Conservation (phyloP, 257 asterid species). For the Anisodus acutangulus region DNA sequence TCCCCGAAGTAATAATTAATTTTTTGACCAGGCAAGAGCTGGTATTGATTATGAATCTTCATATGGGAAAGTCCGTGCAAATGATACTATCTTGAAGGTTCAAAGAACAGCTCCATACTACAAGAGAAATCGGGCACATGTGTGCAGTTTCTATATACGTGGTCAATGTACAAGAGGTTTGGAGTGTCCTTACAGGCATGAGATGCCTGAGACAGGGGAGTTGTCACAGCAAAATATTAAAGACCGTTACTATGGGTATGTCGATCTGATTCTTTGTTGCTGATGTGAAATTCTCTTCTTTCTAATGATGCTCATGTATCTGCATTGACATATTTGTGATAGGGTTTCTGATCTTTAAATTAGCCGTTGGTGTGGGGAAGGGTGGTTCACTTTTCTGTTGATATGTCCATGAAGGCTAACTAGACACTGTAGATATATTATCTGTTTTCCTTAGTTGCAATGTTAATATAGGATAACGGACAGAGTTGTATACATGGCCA, state of each 20-base stretch:
- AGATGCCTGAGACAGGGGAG: conserved; percentile 98
- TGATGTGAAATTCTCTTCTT: conserved; percentile 8
- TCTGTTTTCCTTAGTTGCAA: conserved; percentile 1
- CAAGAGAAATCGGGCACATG: conserved; percentile 94
- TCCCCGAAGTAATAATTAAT: neutral
- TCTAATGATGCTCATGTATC: neutral
- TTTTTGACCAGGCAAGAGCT: conserved; percentile 76
- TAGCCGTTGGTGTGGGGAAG: neutral
- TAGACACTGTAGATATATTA: neutral
- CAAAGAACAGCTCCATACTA: conserved; percentile 95
- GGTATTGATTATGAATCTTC: conserved; percentile 98
- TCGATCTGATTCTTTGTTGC: neutral
- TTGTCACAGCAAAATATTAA: conserved; percentile 92
- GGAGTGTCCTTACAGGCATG: conserved; percentile 96
- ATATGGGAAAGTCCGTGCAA: conserved; percentile 84
- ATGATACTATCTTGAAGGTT: conserved; percentile 88
- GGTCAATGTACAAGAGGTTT: conserved; percentile 99
- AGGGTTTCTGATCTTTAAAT: neutral
- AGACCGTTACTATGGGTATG: conserved; percentile 98
- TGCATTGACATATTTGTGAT: neutral
- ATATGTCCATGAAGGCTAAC: neutral
- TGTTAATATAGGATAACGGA: neutral
- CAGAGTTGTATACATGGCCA: neutral
- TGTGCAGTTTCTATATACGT: conserved; percentile 92
- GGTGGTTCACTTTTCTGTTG: neutral